Conservation (phyloP, 2,329 filamentous ascomycete species). For the Venturia effusa region DNA sequence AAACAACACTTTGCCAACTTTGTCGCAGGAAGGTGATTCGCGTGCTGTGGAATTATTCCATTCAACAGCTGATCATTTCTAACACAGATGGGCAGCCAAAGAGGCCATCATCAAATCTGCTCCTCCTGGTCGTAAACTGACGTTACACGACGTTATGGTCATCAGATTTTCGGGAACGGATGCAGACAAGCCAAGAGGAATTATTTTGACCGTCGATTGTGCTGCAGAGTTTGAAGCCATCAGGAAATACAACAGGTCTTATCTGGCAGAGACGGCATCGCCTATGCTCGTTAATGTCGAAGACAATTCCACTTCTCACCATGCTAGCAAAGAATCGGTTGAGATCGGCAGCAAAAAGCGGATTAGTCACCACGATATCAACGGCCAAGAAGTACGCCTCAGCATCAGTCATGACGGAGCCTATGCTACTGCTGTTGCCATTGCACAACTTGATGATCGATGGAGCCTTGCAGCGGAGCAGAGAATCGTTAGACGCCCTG, state of each 20-base stretch:
- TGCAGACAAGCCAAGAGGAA: not conserved
- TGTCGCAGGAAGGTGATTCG: slow-evolving; percentile 25
- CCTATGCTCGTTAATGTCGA: not conserved
- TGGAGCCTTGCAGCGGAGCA: not conserved
- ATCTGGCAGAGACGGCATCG: not conserved
- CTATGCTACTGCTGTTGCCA: slow-evolving; percentile 62
- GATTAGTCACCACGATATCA: slow-evolving; percentile 6
- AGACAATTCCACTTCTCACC: not conserved
- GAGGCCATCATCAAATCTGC: slow-evolving; percentile 38
- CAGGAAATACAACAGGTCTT: slow-evolving; percentile 15
- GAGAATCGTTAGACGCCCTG: not conserved
- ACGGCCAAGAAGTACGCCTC: slow-evolving; percentile 51
- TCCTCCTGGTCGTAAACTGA: slow-evolving; percentile 2
- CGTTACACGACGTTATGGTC: not conserved
- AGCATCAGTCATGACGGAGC: slow-evolving; percentile 84
- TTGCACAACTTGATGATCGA: slow-evolving; percentile 26
- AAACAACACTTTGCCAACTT: not conserved
- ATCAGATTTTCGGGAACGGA: not conserved
- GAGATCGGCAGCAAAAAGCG: not conserved
- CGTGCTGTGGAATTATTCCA: not conserved
- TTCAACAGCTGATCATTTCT: not conserved
- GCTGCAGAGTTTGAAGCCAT: slow-evolving; percentile 19
- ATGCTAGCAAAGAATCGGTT: not conserved
- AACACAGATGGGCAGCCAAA: slow-evolving; percentile 37
- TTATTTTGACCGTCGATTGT: slow-evolving; percentile 14